Evolutionary conservation across 768 basidiomycete species (phyloP).

Genomic region (Lyophyllum semitale): DNA sequence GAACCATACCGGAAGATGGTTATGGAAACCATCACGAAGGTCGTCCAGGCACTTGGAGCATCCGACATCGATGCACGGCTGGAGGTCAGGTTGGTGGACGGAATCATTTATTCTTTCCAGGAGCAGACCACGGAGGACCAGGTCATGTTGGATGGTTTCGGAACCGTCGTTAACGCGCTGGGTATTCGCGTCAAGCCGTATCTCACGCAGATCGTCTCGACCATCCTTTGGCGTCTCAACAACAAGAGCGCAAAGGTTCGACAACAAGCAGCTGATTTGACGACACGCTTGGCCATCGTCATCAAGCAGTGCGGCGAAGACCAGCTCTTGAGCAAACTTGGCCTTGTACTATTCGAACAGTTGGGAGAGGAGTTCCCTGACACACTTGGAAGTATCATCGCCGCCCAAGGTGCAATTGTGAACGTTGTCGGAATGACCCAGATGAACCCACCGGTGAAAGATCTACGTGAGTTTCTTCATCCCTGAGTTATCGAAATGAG

Average conservation of each 20-base stretch:
- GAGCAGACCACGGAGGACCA: constrained; percentile 99
- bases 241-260: constrained; percentile 99
- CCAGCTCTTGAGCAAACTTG: constrained; percentile 91
- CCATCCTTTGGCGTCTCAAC: constrained; percentile 97
- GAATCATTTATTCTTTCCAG: constrained; percentile 99
- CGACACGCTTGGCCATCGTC: constrained; percentile 91
- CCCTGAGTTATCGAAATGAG: neutral
- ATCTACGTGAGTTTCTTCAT: constrained; percentile 76
- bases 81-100: constrained; percentile 92
- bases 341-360: constrained; percentile 96
- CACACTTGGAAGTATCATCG: constrained; percentile 98
- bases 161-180: constrained; percentile 95
- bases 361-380: constrained; percentile 99
- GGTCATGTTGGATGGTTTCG: constrained; percentile 98
- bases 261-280: constrained; percentile 98
- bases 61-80: constrained; percentile 96
- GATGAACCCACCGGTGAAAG: constrained; percentile 99
- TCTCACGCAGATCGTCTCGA: constrained; percentile 97
- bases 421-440: constrained; percentile 99
- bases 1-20: constrained; percentile 99
- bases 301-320: constrained; percentile 99
- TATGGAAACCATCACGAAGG: constrained; percentile 99
- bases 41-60: constrained; percentile 90
- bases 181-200: constrained; percentile 98
- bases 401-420: constrained; percentile 97